These are phyloP conservation scores for Colletotrichum sp. DNA, from an alignment of 2,329 filamentous ascomycete species.

Conservation along the genomic window DNA sequence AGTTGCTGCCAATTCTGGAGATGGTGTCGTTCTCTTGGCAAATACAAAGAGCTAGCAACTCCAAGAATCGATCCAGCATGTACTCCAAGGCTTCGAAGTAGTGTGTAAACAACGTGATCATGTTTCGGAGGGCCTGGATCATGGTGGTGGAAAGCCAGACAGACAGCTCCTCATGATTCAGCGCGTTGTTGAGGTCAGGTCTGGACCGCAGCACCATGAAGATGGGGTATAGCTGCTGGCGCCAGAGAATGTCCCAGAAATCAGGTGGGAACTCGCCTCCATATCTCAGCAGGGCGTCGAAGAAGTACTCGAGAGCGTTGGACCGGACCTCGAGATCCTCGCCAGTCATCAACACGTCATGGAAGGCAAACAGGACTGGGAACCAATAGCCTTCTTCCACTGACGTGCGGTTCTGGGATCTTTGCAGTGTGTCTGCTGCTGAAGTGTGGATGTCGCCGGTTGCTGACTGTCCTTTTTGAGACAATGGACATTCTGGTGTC, in stretches of 20 bases:
- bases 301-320: slow-evolving; percentile 92
- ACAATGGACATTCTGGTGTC: slow-evolving; percentile 93
- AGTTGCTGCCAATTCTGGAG: slow-evolving; percentile 97
- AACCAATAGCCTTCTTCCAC: slow-evolving; percentile 99
- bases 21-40: slow-evolving; percentile 99
- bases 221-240: slow-evolving; percentile 95
- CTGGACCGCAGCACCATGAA: slow-evolving; percentile 98
- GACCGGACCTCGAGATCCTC: slow-evolving; percentile 96
- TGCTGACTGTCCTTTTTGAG: slow-evolving; percentile 57
- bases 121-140: slow-evolving; percentile 97
- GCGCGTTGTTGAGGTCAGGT: slow-evolving; percentile 93
- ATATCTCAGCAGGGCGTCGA: slow-evolving; percentile 89
- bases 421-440: slow-evolving; percentile 47
- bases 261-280: slow-evolving; percentile 90
- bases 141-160: slow-evolving; percentile 99
- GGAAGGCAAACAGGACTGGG: slow-evolving; percentile 95
- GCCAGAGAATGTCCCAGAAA: slow-evolving; percentile 99
- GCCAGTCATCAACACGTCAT: slow-evolving; percentile 98
- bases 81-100: slow-evolving; percentile 97
- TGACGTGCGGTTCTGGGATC: slow-evolving; percentile 77
- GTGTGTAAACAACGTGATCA: slow-evolving; percentile 98
- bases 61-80: slow-evolving; percentile 97
- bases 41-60: slow-evolving; percentile 93
- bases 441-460: slow-evolving; percentile 42
- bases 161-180: slow-evolving; percentile 95